Percentiles rank a stretch among this genome's conserved stretches.
These are phyloP conservation scores for Geranium brycei DNA, from an alignment of 345 rosid genomes.

Conservation along the genomic window DNA sequence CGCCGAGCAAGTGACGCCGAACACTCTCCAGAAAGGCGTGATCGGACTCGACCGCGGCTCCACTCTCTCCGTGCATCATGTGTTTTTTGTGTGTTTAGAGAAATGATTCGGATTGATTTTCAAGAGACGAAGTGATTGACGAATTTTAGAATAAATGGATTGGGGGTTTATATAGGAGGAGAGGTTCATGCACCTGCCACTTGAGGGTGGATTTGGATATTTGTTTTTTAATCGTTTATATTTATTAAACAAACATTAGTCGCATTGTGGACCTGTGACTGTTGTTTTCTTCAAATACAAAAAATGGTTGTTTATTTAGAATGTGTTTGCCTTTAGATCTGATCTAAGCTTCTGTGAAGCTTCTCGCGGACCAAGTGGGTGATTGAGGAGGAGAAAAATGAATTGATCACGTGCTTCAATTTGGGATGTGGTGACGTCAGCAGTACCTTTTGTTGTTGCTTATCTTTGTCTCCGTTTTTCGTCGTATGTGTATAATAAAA, in stretches of 20 bases:
- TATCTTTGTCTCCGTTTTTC: not conserved
- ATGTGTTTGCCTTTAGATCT: not conserved
- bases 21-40: slow-evolving; percentile 36
- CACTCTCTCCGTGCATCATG: slow-evolving; percentile 28
- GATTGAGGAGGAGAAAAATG: not conserved
- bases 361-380: not conserved
- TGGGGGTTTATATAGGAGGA: slow-evolving; percentile 12
- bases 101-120: not conserved
- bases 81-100: not conserved
- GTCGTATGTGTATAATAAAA: too few relatives aligned
- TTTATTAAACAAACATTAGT: not conserved
- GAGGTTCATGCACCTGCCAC: slow-evolving; percentile 19
- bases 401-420: not conserved
- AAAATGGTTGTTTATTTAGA: not conserved
- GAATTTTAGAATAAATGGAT: not conserved
- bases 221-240: too few relatives aligned
- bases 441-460: not conserved
- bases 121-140: not conserved
- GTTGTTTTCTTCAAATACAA: not conserved
- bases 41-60: slow-evolving; percentile 22
- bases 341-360: not conserved
- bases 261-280: not conserved
- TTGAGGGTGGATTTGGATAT: not conserved
- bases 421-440: not conserved
- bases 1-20: slow-evolving; percentile 38